These are phyloP conservation scores for Neonectria hederae DNA, from an alignment of 2,329 filamentous ascomycete genomes.

Conservation along the genomic window DNA sequence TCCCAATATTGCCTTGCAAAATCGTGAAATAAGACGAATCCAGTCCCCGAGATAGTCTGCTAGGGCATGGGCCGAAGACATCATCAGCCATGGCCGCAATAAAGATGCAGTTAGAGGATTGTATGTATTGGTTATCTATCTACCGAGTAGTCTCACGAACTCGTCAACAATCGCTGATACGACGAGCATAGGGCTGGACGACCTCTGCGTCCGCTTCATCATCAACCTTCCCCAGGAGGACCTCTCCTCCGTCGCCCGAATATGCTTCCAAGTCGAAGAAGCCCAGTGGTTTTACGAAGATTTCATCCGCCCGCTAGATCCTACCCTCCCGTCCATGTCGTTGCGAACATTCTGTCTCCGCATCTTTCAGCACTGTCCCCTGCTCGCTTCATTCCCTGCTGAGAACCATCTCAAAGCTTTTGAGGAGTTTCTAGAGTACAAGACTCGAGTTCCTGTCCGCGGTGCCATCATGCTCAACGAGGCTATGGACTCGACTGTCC, in stretches of 20 bases:
- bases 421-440: slow-evolving; percentile 92
- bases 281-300: slow-evolving; percentile 99
- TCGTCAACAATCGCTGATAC: slow-evolving; percentile 36
- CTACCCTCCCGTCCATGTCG: slow-evolving; percentile 83
- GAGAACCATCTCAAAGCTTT: slow-evolving; percentile 85
- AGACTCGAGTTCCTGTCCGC: slow-evolving; percentile 90
- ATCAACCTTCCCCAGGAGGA: slow-evolving; percentile 95
- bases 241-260: slow-evolving; percentile 86
- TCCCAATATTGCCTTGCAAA: slow-evolving; percentile 45
- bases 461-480: slow-evolving; percentile 94
- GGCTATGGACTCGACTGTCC: slow-evolving; percentile 90
- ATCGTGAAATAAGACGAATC: slow-evolving; percentile 41
- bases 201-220: slow-evolving; percentile 97
- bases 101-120: slow-evolving; percentile 91
- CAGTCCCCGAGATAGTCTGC: slow-evolving; percentile 10
- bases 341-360: slow-evolving; percentile 86
- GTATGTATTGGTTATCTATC: slow-evolving; percentile 58
- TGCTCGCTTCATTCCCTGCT: slow-evolving; percentile 82
- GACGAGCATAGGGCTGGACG: slow-evolving; percentile 80
- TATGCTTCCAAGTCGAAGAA: slow-evolving; percentile 99
- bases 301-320: slow-evolving; percentile 92
- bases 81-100: slow-evolving; percentile 73
- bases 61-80: slow-evolving; percentile 44
- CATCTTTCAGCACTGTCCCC: slow-evolving; percentile 93
- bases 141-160: slow-evolving; percentile 7